phyloP scores from a whole-genome alignment of 805 yeast species.

The Kazachstania bromeliacearum region DNA sequence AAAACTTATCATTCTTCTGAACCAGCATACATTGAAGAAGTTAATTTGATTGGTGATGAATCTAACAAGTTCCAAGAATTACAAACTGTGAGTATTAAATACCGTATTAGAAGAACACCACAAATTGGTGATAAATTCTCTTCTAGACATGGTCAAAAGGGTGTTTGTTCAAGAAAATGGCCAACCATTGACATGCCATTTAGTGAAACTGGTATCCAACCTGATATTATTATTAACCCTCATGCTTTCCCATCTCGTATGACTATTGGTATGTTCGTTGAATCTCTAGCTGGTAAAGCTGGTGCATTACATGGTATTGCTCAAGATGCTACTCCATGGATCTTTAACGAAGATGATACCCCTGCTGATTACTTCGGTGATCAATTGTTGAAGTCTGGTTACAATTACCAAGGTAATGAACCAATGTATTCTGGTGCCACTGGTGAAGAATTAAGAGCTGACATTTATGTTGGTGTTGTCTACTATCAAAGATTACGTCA shows the following conservation, averaged over 20 bases:
- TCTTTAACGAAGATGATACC: constrained; percentile 79
- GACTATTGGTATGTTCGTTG: constrained; percentile 99
- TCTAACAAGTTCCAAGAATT: constrained; percentile 55
- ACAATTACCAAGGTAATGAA: constrained; percentile 96
- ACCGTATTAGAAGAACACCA: constrained; percentile 84
- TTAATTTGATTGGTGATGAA: constrained; percentile 84
- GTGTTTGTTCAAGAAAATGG: constrained; percentile 98
- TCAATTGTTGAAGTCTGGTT: constrained; percentile 78
- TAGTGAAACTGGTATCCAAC: constrained; percentile 91
- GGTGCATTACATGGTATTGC: constrained; percentile 97
- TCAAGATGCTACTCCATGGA: constrained; percentile 96
- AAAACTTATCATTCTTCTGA: constrained; percentile 91
- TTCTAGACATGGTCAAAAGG: constrained; percentile 96
- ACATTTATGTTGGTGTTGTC: constrained; percentile 93
- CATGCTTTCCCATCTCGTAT: constrained; percentile 99
- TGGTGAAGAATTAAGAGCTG: constrained; percentile 94
- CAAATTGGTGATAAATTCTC: constrained; percentile 96
- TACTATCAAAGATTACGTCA: constrained; percentile 97
- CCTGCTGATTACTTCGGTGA: constrained; percentile 98
- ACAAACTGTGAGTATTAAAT: constrained; percentile 79
- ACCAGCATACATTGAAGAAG: constrained; percentile 92
- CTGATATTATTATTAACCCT: constrained; percentile 95
- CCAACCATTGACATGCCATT: constrained; percentile 96
- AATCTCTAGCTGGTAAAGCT: constrained; percentile 96
- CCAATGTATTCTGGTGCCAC: constrained; percentile 98